Evolutionary conservation across 305 asterid genomes (phyloP), one percentile per base, ranked within the genome.

Genomic region (Euphrasia arctica): DNA sequence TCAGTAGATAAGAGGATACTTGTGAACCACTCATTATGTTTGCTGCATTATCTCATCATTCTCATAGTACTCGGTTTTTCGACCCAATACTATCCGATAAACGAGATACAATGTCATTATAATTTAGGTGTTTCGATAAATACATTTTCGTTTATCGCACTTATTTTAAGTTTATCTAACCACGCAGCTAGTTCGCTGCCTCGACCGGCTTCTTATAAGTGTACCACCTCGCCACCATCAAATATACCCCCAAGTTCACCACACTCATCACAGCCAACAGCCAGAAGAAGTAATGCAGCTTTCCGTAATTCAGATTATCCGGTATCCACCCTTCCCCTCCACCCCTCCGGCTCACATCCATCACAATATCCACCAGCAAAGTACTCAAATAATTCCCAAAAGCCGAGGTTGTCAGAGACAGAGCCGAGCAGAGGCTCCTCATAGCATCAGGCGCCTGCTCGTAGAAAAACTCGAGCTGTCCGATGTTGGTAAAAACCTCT

Each of bases 391-490:
- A 78, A 18, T 72, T 72, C 0, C 83, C 83, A 15, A 72, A 54
- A 2, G 83, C 76, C 12, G 54, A 62, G 1, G 83, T 78, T 9
- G 83, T 62, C 5, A 78, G 76, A 0, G 78, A 69, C 0, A 78
- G 76, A 1, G 83, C 83, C 2, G 78, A 55, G 63, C 78, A 78
- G 27, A 80, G 58, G 45, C 85, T 80, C 59, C 78, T 80, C 85
- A 77, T 80, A 5, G 75, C 80, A 32, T 80, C 80, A 1, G 85
- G 85, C 9, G 85, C 85, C 60, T 80, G 82, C 62, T 77, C 85
- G 45, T 80, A 80, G 49, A 80, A 80, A 47, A 77, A 77, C 73
- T 80, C 85, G 60, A 80, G 9, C 61, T 71, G 77, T 5, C 78
- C 85, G 8, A 77, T 73, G 47, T 69, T 72, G 2, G 82, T 60